Conservation (phyloP, 2,329 filamentous ascomycete species). For the Arthrocladium fulminans region DNA sequence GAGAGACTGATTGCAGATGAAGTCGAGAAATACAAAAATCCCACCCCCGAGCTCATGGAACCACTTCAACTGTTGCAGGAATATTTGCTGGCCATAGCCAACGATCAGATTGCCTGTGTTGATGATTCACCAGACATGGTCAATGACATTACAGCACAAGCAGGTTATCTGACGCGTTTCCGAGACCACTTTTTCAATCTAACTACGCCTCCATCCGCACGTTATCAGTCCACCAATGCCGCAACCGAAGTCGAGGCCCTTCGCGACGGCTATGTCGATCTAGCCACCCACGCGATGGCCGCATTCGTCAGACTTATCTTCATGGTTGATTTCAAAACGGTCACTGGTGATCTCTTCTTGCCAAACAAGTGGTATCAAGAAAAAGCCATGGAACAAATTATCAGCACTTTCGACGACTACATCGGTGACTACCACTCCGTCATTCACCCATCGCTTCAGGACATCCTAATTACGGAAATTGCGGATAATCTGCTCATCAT, state of each 20-base stretch:
- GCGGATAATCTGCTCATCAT: slow-evolving; percentile 80
- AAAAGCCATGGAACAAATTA: slow-evolving; percentile 85
- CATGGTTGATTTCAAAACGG: slow-evolving; percentile 73
- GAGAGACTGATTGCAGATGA: slow-evolving; percentile 84
- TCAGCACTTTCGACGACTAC: slow-evolving; percentile 92
- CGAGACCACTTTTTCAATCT: slow-evolving; percentile 71
- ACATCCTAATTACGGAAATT: slow-evolving; percentile 89
- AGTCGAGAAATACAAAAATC: slow-evolving; percentile 59
- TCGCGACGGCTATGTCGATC: slow-evolving; percentile 87
- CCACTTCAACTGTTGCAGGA: slow-evolving; percentile 67
- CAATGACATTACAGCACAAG: slow-evolving; percentile 61
- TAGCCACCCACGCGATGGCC: slow-evolving; percentile 84
- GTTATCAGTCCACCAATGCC: slow-evolving; percentile 65
- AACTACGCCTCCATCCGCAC: slow-evolving; percentile 55
- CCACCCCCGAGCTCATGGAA: slow-evolving; percentile 46
- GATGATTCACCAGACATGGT: slow-evolving; percentile 70
- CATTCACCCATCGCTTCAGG: slow-evolving; percentile 75
- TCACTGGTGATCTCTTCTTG: slow-evolving; percentile 86
- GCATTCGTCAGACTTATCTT: slow-evolving; percentile 84
- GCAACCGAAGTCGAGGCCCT: slow-evolving; percentile 64
- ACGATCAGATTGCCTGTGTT: slow-evolving; percentile 97
- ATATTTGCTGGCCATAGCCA: slow-evolving; percentile 93
- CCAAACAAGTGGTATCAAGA: slow-evolving; percentile 69
- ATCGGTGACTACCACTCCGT: slow-evolving; percentile 76
- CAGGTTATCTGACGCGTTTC: slow-evolving; percentile 81